Conservation (phyloP, 305 asterid species). For the Caryopteris hybrid region DNA sequence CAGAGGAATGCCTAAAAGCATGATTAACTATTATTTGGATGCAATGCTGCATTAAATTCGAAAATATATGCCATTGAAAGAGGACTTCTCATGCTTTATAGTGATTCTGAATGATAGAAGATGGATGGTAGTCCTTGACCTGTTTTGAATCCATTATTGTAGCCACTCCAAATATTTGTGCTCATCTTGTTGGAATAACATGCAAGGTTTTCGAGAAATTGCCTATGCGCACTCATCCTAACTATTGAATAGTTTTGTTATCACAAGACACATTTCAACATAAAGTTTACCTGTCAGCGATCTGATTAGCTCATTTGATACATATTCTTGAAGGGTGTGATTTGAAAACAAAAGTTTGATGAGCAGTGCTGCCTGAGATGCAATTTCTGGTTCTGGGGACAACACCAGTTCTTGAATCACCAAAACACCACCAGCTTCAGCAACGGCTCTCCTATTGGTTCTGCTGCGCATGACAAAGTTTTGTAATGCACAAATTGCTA, state of each 20-base stretch:
- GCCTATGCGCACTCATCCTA: neutral
- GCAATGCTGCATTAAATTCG: conserved; percentile 10
- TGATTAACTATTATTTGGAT: neutral
- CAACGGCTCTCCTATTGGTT: conserved; percentile 81
- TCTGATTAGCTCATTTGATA: conserved; percentile 68
- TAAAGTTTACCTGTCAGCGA: conserved; percentile 69
- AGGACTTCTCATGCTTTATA: neutral
- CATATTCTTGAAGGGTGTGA: conserved; percentile 88
- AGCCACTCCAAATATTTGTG: conserved; percentile 3
- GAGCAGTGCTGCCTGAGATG: conserved; percentile 66
- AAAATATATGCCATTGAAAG: neutral
- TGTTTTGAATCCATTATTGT: conserved; percentile 1
- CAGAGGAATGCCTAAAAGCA: neutral
- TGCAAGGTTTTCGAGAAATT: neutral
- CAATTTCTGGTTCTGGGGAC: conserved; percentile 57
- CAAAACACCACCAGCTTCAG: conserved; percentile 84
- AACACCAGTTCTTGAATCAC: conserved; percentile 69
- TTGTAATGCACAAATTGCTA: conserved; percentile 81
- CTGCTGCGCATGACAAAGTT: conserved; percentile 81
- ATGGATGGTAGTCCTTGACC: conserved; percentile 6
- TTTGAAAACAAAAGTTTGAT: conserved; percentile 74
- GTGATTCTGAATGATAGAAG: conserved; percentile 6
- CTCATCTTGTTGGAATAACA: conserved; percentile 9
- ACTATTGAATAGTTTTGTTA: neutral
- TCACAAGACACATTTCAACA: conserved; percentile 3